Base-by-base conservation (phyloP, 2,329 filamentous ascomycete genomes). In the Simplicillium sp. region DNA sequence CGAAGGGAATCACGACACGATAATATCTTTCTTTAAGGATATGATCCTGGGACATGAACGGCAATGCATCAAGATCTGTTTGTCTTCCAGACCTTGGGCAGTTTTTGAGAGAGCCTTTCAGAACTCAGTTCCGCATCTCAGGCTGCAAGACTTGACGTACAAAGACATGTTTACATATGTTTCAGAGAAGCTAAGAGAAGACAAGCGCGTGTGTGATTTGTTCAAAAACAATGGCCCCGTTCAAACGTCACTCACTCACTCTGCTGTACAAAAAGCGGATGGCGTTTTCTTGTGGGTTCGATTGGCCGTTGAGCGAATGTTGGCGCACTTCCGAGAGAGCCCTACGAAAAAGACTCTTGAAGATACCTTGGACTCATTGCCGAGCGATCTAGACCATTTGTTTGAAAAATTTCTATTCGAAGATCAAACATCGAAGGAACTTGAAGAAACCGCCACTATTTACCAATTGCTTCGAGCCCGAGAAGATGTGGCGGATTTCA, bases 221-320 rank as follows among this genome's bases (percentile, higher is more conserved):
- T 12, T 56, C 9, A 37, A 33, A 11, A 16, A 40, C 3, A 34
- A 54, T 12, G 11, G 31, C 5, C 35, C 44, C 1, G 25, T 7
- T 6, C 40, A 39, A 1, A 28, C 38, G 3, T 12, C 15, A 1
- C 38, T 57, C 14, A 35, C 53, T 25, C 33, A 46, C 13, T 34
- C 41, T 0, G 48, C 51, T 1, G 48, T 54, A 1, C 44, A 53
- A 3, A 50, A 42, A 7, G 51, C 59, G 0, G 52, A 58, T 11
- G 59, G 59, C 0, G 58, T 62, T 1, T 61, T 62, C 35, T 50
- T 62, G 8, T 61, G 59, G 59, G 52, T 59, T 1, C 45, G 49
- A 2, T 48, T 57, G 6, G 60, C 55, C 0, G 53, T 61, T 9
- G 47, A 54, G 12, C 48, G 53, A 20, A 48, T 60, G 37, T 17